These are phyloP conservation scores for Aspergillus spinulosporus DNA, from an alignment of 2,329 filamentous ascomycete genomes.

Conservation along the genomic window DNA sequence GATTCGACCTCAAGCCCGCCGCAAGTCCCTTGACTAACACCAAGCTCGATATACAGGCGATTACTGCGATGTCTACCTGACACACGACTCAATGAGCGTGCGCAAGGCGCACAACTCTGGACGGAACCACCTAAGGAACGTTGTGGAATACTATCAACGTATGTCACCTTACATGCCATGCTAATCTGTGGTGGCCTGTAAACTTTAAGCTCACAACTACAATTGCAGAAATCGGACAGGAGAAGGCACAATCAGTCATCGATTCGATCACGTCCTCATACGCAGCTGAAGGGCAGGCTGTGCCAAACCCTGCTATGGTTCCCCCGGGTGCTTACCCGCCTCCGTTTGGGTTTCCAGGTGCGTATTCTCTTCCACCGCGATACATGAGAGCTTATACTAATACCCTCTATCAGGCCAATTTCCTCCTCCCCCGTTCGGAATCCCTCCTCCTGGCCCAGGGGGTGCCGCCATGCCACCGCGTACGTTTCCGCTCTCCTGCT, in stretches of 20 bases:
- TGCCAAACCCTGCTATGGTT: constrained; percentile 81
- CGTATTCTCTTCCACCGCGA: constrained; percentile 18
- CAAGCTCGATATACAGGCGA: constrained; percentile 61
- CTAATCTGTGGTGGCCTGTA: not conserved
- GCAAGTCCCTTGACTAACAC: constrained; percentile 10
- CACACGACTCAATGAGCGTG: constrained; percentile 99
- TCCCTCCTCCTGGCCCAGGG: constrained; percentile 46
- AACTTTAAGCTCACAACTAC: not conserved
- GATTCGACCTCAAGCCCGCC: not conserved
- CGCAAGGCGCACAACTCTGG: constrained; percentile 98
- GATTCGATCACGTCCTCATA: constrained; percentile 97
- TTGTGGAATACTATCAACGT: constrained; percentile 98
- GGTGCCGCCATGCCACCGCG: constrained; percentile 52
- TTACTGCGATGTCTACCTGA: constrained; percentile 99
- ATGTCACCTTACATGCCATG: constrained; percentile 24
- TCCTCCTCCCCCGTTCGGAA: constrained; percentile 61
- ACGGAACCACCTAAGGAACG: constrained; percentile 94
- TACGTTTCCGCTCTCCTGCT: constrained; percentile 43
- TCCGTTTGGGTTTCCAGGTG: constrained; percentile 66
- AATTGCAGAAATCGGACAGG: constrained; percentile 83
- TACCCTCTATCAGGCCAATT: constrained; percentile 40
- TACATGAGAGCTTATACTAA: not conserved
- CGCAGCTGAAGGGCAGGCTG: constrained; percentile 85
- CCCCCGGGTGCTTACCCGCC: constrained; percentile 51
- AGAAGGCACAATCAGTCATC: constrained; percentile 97